A percentile compares a stretch with the other conserved stretches of the same genome.
phyloP scores from a whole-genome alignment of 2,329 filamentous ascomycete genomes.

The Colletotrichum kahawae region DNA sequence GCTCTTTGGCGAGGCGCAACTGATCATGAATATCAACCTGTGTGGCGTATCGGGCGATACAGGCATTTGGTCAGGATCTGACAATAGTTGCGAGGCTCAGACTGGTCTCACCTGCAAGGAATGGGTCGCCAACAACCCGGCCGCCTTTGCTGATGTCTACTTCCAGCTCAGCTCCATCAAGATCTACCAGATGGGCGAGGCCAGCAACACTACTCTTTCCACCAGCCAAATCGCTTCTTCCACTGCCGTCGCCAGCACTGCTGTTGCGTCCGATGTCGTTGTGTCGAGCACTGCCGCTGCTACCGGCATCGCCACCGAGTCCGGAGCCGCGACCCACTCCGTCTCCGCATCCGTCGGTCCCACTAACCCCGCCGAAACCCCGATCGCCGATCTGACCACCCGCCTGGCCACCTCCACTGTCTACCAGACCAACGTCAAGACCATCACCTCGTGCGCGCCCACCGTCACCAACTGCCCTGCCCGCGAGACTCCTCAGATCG shows the following conservation, averaged over 20 bases:
- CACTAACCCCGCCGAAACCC: background rate
- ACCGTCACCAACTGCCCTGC: slow-evolving; percentile 13
- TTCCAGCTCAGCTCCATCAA: slow-evolving; percentile 50
- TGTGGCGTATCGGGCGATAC: too few species aligned
- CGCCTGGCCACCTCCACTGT: slow-evolving; percentile 21
- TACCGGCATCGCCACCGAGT: background rate
- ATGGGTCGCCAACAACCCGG: slow-evolving; percentile 42
- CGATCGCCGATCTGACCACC: background rate
- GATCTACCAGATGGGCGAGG: slow-evolving; percentile 30
- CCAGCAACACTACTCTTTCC: background rate
- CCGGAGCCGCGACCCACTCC: background rate
- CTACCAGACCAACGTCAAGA: slow-evolving; percentile 18
- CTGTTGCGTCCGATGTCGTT: background rate
- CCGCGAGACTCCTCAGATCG: slow-evolving; percentile 1
- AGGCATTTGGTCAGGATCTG: too few species aligned
- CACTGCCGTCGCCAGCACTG: background rate
- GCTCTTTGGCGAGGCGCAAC: slow-evolving; percentile 31
- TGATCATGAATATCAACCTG: too few species aligned
- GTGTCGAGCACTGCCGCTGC: background rate
- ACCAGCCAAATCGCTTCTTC: background rate
- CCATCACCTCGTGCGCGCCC: slow-evolving; percentile 21
- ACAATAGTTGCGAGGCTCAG: slow-evolving; percentile 1
- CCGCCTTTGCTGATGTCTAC: slow-evolving; percentile 40
- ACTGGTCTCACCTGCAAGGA: slow-evolving; percentile 35
- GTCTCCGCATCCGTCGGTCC: background rate